A percentile compares a stretch with the other conserved stretches of the same genome.
Evolutionary conservation across 2,329 filamentous ascomycete species (phyloP).

Genomic region (Colletotrichum simmondsii): DNA sequence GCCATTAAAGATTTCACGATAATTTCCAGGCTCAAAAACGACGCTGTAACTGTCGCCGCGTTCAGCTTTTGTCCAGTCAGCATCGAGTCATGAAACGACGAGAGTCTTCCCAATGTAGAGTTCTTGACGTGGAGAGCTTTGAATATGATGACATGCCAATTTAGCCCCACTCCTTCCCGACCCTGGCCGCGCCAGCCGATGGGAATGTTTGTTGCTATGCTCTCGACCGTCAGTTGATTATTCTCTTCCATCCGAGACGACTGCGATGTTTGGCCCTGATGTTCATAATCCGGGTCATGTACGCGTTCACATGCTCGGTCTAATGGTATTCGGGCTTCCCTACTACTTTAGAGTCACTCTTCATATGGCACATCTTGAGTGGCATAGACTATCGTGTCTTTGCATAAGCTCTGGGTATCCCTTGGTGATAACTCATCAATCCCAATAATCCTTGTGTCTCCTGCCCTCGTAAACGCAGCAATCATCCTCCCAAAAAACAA

Average conservation of each 20-base stretch:
- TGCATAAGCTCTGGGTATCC: neutral
- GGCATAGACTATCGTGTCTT: neutral
- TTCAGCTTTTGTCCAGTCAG: neutral
- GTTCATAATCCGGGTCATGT: neutral
- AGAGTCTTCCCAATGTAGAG: no score
- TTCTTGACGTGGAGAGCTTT: no score
- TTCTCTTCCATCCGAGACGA: neutral
- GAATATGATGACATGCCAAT: neutral
- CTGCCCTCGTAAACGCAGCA: no score
- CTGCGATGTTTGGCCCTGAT: neutral
- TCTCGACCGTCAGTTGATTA: neutral
- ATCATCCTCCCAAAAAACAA: no score
- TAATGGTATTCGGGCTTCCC: neutral
- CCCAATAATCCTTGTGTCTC: neutral
- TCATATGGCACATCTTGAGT: neutral
- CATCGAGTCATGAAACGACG: neutral
- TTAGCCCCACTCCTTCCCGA: neutral
- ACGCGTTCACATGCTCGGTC: neutral
- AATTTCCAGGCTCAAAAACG: constrained; percentile 7
- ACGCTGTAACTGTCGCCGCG: neutral
- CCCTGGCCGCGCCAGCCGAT: neutral
- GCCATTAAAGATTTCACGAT: constrained; percentile 9
- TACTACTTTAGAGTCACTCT: neutral
- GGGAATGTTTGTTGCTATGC: neutral
- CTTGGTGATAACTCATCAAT: neutral